These are phyloP conservation scores for Monosporascus sp. DNA, from an alignment of 2,329 filamentous ascomycete species.

Conservation along the genomic window DNA sequence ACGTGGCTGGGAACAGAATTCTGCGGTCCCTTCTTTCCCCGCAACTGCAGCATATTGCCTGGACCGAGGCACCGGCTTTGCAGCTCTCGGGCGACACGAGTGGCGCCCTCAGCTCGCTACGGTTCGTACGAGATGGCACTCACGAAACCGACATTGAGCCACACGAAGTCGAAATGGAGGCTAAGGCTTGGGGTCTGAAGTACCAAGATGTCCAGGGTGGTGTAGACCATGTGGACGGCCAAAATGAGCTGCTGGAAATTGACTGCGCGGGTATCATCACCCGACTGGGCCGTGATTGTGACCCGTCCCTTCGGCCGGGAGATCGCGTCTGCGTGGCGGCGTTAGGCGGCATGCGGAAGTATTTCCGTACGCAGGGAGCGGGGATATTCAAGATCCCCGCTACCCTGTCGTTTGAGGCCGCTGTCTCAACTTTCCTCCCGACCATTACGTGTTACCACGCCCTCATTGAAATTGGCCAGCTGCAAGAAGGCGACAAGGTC, in stretches of 20 bases:
- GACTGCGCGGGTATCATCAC: conserved; percentile 28
- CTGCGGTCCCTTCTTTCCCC: conserved; percentile 8
- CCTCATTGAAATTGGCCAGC: conserved; percentile 19
- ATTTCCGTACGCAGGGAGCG: conserved; percentile 9
- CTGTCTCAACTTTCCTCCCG: conserved; percentile 8
- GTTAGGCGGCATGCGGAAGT: conserved; percentile 14
- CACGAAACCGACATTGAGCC: conserved; percentile 5
- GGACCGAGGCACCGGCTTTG: conserved; percentile 12
- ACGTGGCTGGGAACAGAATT: conserved; percentile 3
- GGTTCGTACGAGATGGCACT: conserved; percentile 17
- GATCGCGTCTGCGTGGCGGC: conserved; percentile 7
- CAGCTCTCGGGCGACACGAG: conserved; percentile 6
- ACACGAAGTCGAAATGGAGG: conserved; percentile 16
- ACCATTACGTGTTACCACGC: conserved; percentile 23
- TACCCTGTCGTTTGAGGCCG: conserved; percentile 8
- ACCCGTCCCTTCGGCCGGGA: conserved; percentile 9
- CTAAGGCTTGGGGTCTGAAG: conserved; percentile 12
- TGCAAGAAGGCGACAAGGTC: conserved; percentile 18
- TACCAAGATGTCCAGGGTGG: conserved; percentile 12
- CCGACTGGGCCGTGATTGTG: conserved; percentile 14
- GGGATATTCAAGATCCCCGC: conserved; percentile 8
- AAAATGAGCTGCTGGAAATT: conserved; percentile 4
- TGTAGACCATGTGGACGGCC: conserved; percentile 9
- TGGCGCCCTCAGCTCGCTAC: conserved; percentile 12
- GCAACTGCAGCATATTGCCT: conserved; percentile 5